These are phyloP conservation scores for Colletotrichum orbiculare DNA, from an alignment of 2,329 filamentous ascomycete species.

Conservation along the genomic window DNA sequence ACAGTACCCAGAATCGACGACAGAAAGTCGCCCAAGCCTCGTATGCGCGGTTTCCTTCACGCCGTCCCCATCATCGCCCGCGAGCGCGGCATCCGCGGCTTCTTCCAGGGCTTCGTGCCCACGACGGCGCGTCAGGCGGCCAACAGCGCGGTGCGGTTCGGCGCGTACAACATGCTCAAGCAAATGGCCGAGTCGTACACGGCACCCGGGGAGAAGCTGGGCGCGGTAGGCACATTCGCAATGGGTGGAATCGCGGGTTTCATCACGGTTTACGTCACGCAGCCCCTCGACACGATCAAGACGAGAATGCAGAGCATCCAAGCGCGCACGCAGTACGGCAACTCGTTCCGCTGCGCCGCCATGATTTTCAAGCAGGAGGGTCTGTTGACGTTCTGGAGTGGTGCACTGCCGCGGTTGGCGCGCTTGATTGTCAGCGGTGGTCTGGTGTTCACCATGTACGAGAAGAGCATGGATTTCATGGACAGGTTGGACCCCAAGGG, in stretches of 20 bases:
- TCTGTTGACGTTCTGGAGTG: slow-evolving; percentile 91
- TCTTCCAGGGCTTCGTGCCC: slow-evolving; percentile 96
- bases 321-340: slow-evolving; percentile 82
- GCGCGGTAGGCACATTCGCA: slow-evolving; percentile 86
- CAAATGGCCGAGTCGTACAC: slow-evolving; percentile 94
- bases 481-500: slow-evolving; percentile 83
- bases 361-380: slow-evolving; percentile 92
- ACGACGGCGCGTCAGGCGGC: slow-evolving; percentile 95
- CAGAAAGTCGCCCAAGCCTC: slow-evolving; percentile 84
- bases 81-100: slow-evolving; percentile 88
- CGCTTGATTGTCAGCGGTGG: slow-evolving; percentile 91
- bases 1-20: slow-evolving; percentile 82
- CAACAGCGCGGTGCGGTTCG: slow-evolving; percentile 92
- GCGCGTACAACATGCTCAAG: slow-evolving; percentile 88
- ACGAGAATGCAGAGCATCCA: slow-evolving; percentile 98
- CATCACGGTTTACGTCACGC: slow-evolving; percentile 85
- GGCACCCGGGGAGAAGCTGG: slow-evolving; percentile 93
- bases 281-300: slow-evolving; percentile 91
- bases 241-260: slow-evolving; percentile 90
- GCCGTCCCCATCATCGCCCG: slow-evolving; percentile 87
- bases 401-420: slow-evolving; percentile 86
- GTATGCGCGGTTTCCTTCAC: slow-evolving; percentile 92
- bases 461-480: slow-evolving; percentile 94
- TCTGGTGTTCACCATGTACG: slow-evolving; percentile 98
- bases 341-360: slow-evolving; percentile 84